Percentiles rank a stretch among this genome's conserved stretches.
Conservation (phyloP, 352 stramenopile species). For the Pythium brassicae region DNA sequence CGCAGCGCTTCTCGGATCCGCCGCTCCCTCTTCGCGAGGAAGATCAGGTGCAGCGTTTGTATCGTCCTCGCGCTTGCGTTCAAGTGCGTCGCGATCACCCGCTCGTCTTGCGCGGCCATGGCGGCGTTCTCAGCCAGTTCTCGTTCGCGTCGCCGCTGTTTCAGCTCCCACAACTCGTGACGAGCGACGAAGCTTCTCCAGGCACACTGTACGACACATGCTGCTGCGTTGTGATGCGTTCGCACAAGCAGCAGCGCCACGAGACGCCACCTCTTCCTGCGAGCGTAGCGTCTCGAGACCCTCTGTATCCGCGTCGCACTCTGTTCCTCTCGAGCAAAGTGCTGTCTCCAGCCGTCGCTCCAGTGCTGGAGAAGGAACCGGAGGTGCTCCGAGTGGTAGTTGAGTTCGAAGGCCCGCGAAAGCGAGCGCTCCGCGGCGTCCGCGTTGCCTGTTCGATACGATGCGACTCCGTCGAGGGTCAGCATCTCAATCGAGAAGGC, state of each 20-base stretch:
- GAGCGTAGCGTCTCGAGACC: constrained; percentile 14
- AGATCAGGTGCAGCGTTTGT: constrained; percentile 47
- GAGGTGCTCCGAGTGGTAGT: constrained; percentile 42
- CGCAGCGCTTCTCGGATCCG: constrained; percentile 25
- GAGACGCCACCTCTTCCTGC: constrained; percentile 16
- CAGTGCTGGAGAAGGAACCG: constrained; percentile 39
- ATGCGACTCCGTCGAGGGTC: constrained; percentile 36
- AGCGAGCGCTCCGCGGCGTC: constrained; percentile 26
- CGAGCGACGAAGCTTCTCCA: constrained; percentile 32
- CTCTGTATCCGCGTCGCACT: constrained; percentile 33
- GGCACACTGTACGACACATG: constrained; percentile 39
- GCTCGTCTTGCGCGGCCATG: constrained; percentile 43
- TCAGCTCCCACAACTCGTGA: constrained; percentile 18
- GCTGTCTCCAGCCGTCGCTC: constrained; percentile 35
- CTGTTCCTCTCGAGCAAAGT: constrained; percentile 35
- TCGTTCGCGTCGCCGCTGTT: constrained; percentile 20
- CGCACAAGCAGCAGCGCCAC: constrained; percentile 19
- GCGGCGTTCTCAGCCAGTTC: constrained; percentile 28
- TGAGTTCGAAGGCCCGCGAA: constrained; percentile 25
- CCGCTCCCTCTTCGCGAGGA: constrained; percentile 25
- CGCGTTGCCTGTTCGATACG: constrained; percentile 29
- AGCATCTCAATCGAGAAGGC: constrained; percentile 22
- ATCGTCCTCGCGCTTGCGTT: constrained; percentile 44
- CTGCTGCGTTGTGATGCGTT: constrained; percentile 23
- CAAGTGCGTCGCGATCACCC: constrained; percentile 28